phyloP scores from a whole-genome alignment of 2,329 filamentous ascomycete genomes.

The Scedosporium boydii region DNA sequence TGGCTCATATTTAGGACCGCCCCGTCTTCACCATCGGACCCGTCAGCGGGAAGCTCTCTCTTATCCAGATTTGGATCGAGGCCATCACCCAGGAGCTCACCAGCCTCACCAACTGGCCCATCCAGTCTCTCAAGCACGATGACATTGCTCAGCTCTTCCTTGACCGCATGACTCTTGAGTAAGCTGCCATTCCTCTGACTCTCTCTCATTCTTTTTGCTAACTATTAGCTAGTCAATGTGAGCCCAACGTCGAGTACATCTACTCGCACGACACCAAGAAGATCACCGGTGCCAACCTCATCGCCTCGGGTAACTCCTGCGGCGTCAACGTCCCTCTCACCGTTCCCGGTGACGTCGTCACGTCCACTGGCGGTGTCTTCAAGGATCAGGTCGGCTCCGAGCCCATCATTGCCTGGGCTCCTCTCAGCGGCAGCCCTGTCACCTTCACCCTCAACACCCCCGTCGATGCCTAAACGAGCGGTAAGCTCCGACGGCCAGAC shows the following conservation, averaged over 20 bases:
- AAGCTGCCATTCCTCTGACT: not conserved
- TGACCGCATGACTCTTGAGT: conserved; percentile 41
- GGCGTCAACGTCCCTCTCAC: conserved; percentile 43
- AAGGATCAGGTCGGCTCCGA: conserved; percentile 44
- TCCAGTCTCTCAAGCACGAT: conserved; percentile 22
- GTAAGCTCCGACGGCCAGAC: not conserved
- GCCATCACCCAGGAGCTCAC: conserved; percentile 41
- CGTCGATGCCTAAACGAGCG: not conserved
- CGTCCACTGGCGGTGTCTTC: conserved; percentile 28
- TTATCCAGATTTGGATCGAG: conserved; percentile 50
- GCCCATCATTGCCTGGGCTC: conserved; percentile 40
- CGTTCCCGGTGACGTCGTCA: conserved; percentile 33
- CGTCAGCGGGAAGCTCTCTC: conserved; percentile 33
- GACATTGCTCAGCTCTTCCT: conserved; percentile 41
- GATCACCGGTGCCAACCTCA: conserved; percentile 41
- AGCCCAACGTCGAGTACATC: conserved; percentile 36
- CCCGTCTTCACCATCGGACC: conserved; percentile 37
- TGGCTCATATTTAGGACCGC: conserved; percentile 24
- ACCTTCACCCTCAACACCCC: conserved; percentile 22
- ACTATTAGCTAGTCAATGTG: conserved; percentile 22
- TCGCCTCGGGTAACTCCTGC: conserved; percentile 39
- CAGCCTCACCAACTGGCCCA: conserved; percentile 27
- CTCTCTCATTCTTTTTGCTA: not conserved
- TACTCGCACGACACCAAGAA: conserved; percentile 28
- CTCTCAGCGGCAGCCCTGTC: conserved; percentile 32